A percentile compares a stretch with the other conserved stretches of the same genome.
phyloP scores from a whole-genome alignment of 495 filamentous ascomycete genomes.

The Aspergillus incahuasiensis region DNA sequence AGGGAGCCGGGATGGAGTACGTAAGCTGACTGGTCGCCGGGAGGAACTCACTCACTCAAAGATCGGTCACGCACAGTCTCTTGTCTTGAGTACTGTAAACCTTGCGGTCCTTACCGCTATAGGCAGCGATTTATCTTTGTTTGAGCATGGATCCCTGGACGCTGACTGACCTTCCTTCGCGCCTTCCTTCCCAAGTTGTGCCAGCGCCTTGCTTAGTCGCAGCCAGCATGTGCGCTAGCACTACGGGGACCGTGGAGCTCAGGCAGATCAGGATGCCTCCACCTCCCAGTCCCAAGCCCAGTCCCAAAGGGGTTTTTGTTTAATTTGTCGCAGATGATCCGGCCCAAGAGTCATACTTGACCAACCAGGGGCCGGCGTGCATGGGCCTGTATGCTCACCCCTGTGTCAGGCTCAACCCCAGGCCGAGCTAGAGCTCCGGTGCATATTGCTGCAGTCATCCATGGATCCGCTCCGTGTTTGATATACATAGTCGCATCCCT shows the following conservation, averaged over 20 bases:
- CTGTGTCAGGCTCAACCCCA: conserved; percentile 23
- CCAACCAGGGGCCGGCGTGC: conserved; percentile 4
- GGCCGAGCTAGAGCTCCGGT: conserved; percentile 17
- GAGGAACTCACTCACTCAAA: too few species aligned
- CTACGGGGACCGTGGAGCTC: conserved; percentile 33
- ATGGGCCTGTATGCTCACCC: conserved; percentile 14
- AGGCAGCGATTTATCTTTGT: conserved; percentile 5
- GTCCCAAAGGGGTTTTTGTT: background rate
- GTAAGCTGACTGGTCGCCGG: too few species aligned
- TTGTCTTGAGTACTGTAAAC: too few species aligned
- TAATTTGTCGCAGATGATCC: conserved; percentile 14
- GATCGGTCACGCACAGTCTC: too few species aligned
- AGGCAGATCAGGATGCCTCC: conserved; percentile 29
- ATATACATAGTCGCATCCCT: conserved; percentile 15
- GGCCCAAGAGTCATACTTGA: conserved; percentile 8
- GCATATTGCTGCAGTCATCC: conserved; percentile 22
- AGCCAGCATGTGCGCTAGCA: conserved; percentile 28
- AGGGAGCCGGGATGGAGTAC: background rate
- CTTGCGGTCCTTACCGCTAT: background rate
- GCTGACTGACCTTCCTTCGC: conserved; percentile 7
- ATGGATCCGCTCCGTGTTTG: conserved; percentile 19
- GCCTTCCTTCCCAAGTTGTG: conserved; percentile 16
- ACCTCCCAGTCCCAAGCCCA: background rate
- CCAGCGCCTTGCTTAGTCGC: conserved; percentile 20
- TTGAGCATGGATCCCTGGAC: background rate